Conservation (phyloP, 2,329 filamentous ascomycete genomes). For the Cercospora zeae-maydis region DNA sequence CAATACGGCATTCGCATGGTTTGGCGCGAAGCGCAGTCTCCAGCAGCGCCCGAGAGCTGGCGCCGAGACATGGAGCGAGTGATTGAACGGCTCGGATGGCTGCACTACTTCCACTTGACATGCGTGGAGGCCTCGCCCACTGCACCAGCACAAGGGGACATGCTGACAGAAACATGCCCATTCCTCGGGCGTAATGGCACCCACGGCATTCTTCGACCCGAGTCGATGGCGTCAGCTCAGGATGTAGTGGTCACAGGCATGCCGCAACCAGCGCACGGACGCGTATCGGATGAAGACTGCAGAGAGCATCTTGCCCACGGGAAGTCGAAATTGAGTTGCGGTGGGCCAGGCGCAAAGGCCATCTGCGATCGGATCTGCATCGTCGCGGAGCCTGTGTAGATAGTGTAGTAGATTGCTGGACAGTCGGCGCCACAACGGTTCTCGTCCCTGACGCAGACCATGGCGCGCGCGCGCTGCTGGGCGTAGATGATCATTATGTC, state of each 20-base stretch:
- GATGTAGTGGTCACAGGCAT: neutral
- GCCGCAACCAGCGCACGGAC: neutral
- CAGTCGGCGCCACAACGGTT: neutral
- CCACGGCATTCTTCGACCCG: conserved; percentile 2
- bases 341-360: neutral
- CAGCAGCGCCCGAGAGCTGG: neutral
- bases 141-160: neutral
- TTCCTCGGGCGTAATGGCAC: neutral
- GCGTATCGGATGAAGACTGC: conserved; percentile 8
- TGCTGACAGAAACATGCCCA: conserved; percentile 10
- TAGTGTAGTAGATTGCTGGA: neutral
- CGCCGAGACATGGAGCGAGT: conserved; percentile 1
- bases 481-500: neutral
- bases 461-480: conserved; percentile 1
- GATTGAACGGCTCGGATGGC: neutral
- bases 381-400: neutral
- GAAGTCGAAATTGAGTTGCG: neutral
- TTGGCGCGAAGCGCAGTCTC: neutral
- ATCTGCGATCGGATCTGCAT: neutral
- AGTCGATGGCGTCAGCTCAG: conserved; percentile 17
- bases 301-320: neutral
- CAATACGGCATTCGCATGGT: neutral
- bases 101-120: neutral
- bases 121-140: neutral
- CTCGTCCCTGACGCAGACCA: conserved; percentile 15